Conservation (phyloP, 352 stramenopile species). For the Globisporangium viniferum region DNA sequence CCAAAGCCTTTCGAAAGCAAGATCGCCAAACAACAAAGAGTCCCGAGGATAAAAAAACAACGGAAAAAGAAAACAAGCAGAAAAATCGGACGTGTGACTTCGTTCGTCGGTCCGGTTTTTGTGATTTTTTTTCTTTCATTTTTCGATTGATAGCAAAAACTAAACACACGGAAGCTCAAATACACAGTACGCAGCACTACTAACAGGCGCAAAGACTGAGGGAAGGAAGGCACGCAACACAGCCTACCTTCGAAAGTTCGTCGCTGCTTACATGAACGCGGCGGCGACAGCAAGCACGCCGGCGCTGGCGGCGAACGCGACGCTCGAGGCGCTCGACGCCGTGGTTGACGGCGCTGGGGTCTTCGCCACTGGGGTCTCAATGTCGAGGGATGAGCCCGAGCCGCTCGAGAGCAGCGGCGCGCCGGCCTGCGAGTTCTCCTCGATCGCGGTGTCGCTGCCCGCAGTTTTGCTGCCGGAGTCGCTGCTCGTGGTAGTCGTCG, state of each 20-base stretch:
- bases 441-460: not conserved
- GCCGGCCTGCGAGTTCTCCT: not conserved
- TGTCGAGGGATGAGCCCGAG: not conserved
- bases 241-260: not conserved
- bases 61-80: no score
- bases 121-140: no score
- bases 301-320: constrained; percentile 4
- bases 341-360: not conserved
- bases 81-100: no score
- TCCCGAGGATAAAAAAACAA: no score
- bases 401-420: not conserved
- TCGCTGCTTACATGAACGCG: constrained; percentile 15
- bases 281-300: constrained; percentile 13
- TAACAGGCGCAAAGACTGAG: not conserved
- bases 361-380: not conserved
- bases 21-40: no score
- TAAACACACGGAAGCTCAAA: no score
- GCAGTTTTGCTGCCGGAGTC: not conserved
- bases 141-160: no score
- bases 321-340: constrained; percentile 4
- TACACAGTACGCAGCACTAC: not conserved
- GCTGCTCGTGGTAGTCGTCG: not conserved
- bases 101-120: no score
- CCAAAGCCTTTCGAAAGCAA: no score
- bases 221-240: not conserved